phyloP scores from a whole-genome alignment of 345 rosid species.

The Stellera chamaejasme region DNA sequence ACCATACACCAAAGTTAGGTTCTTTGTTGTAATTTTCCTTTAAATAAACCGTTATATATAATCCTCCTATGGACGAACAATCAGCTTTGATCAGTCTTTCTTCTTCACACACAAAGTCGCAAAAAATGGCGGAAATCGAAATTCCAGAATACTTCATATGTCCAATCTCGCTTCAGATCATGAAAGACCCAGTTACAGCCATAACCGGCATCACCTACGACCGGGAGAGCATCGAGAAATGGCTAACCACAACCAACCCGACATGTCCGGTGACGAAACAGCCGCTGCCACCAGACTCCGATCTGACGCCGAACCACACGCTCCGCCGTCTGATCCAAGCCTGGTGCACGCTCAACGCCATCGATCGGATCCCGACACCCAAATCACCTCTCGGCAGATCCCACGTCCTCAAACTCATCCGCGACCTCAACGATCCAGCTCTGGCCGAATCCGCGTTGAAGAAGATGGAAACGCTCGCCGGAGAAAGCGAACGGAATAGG shows the following conservation, averaged over 20 bases:
- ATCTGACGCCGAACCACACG: constrained; percentile 45
- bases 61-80: not conserved
- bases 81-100: not conserved
- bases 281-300: constrained; percentile 28
- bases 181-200: constrained; percentile 59
- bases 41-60: no score
- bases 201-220: constrained; percentile 56
- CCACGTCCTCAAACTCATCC: constrained; percentile 19
- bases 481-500: constrained; percentile 26
- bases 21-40: not conserved
- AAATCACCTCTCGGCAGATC: constrained; percentile 20
- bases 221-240: constrained; percentile 46
- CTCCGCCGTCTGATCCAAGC: constrained; percentile 43
- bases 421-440: constrained; percentile 19
- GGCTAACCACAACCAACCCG: constrained; percentile 25
- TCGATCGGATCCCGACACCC: constrained; percentile 25
- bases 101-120: no score
- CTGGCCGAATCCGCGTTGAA: constrained; percentile 10
- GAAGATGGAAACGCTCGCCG: constrained; percentile 24
- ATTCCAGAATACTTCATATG: constrained; percentile 47
- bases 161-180: constrained; percentile 53
- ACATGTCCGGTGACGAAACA: constrained; percentile 53
- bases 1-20: not conserved
- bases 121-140: constrained; percentile 30
- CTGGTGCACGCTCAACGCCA: constrained; percentile 28